Conservation (phyloP, 1,139 yeast species). For the Insectozyma bohioensis region DNA sequence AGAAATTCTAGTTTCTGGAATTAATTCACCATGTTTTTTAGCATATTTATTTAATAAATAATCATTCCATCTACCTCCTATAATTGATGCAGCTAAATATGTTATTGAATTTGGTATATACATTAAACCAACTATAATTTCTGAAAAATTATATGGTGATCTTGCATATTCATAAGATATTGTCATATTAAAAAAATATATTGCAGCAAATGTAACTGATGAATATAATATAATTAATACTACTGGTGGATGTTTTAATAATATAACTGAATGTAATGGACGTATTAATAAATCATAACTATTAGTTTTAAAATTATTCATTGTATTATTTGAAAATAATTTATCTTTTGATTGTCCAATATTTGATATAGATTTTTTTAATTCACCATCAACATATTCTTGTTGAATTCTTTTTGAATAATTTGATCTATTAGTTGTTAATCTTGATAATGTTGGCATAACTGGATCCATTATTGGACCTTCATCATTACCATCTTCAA, state of each 20-base stretch:
- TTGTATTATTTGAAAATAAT: constrained; percentile 10
- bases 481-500: constrained; percentile 20
- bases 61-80: constrained; percentile 84
- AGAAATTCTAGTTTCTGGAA: constrained; percentile 79
- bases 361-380: constrained; percentile 19
- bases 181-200: constrained; percentile 76
- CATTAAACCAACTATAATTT: constrained; percentile 68
- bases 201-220: constrained; percentile 63
- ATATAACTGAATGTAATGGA: constrained; percentile 51
- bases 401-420: constrained; percentile 32
- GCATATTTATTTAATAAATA: constrained; percentile 54
- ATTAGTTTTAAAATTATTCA: constrained; percentile 18
- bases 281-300: constrained; percentile 43
- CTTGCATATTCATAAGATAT: constrained; percentile 62
- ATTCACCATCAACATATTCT: constrained; percentile 24
- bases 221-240: constrained; percentile 62
- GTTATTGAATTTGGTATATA: constrained; percentile 84
- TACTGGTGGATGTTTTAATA: constrained; percentile 73
- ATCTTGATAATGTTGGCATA: constrained; percentile 38
- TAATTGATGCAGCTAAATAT: constrained; percentile 67
- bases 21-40: constrained; percentile 55
- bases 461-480: constrained; percentile 36
- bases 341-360: constrained; percentile 4
- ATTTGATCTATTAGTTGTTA: constrained; percentile 34
- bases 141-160: constrained; percentile 66